phyloP scores from a whole-genome alignment of 139 green algal species.

The Zygnema cylindricum region DNA sequence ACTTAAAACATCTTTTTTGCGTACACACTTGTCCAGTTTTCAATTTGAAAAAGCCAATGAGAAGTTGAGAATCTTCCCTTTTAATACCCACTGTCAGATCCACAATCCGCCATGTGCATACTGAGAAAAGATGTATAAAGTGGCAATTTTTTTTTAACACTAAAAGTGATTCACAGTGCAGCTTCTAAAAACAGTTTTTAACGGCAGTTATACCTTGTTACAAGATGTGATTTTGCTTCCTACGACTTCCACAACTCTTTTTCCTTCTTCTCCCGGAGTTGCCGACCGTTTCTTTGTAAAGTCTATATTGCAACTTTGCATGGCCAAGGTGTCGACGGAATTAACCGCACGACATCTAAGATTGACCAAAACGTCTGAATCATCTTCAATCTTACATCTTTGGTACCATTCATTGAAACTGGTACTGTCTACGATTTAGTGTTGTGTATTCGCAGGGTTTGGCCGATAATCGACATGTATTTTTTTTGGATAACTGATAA shows the following conservation, averaged over 20 bases:
- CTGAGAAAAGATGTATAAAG: too few species aligned
- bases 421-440: not conserved
- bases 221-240: not conserved
- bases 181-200: not conserved
- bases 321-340: not conserved
- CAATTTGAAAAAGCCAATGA: too few species aligned
- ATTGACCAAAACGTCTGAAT: conserved; percentile 8
- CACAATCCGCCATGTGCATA: too few species aligned
- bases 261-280: conserved; percentile 29
- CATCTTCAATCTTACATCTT: not conserved
- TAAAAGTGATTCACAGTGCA: too few species aligned
- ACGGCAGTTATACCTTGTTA: not conserved
- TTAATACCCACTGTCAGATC: too few species aligned
- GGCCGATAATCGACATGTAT: too few species aligned
- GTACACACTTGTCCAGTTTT: too few species aligned
- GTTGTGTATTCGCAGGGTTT: too few species aligned
- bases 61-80: too few species aligned
- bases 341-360: conserved; percentile 10
- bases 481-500: too few species aligned
- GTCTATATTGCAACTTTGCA: not conserved
- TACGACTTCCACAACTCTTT: not conserved
- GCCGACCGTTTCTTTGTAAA: not conserved
- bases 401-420: not conserved
- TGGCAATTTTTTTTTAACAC: too few species aligned
- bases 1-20: too few species aligned